phyloP scores from a whole-genome alignment of 768 basidiomycete genomes.

The Gloeopeniophorella convolvens region DNA sequence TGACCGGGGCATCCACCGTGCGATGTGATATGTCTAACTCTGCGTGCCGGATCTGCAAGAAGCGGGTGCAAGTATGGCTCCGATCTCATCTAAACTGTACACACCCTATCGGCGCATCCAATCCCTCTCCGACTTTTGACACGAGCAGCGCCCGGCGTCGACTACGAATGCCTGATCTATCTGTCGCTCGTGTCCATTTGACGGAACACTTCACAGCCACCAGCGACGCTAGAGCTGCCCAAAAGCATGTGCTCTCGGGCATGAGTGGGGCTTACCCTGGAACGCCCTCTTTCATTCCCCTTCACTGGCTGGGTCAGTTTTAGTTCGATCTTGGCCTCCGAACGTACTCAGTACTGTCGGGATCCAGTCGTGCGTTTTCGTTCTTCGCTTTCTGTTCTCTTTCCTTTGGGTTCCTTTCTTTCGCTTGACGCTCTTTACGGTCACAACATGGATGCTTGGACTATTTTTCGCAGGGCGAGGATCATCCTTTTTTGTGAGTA shows the following conservation, averaged over 20 bases:
- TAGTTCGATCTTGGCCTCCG: neutral
- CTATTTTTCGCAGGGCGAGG: slow-evolving; percentile 18
- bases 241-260: neutral
- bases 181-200: neutral
- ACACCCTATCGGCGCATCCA: too few species aligned
- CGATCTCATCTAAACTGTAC: too few species aligned
- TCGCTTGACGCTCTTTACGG: neutral
- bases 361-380: slow-evolving; percentile 5
- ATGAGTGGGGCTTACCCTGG: too few species aligned
- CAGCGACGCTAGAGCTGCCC: neutral
- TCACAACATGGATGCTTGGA: slow-evolving; percentile 13
- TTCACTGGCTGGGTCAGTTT: slow-evolving; percentile 17
- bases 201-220: neutral
- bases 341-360: neutral
- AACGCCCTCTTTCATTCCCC: slow-evolving; percentile 2
- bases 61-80: too few species aligned
- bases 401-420: neutral
- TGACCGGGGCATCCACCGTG: neutral
- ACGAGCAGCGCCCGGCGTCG: neutral
- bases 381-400: neutral
- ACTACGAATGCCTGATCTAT: neutral
- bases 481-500: slow-evolving; percentile 11
- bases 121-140: too few species aligned
- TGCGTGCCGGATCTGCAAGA: neutral
- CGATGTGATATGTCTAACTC: neutral